Evolutionary conservation across 192 early-diverging fungal genomes (phyloP).

Genomic region (Coemansia sp.): DNA sequence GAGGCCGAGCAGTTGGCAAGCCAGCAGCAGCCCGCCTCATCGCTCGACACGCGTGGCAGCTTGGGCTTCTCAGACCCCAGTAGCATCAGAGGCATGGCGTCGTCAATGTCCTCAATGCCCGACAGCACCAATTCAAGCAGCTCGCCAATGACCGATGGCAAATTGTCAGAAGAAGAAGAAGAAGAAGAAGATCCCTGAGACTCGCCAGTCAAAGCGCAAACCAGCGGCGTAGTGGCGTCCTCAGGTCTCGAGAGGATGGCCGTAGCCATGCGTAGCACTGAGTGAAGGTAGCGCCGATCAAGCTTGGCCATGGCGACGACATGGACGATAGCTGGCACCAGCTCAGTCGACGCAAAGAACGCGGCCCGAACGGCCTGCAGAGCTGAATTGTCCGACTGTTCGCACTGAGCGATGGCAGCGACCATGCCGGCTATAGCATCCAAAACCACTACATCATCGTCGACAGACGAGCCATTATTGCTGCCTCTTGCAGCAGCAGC

Average conservation of each 20-base stretch:
- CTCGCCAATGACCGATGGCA: slow-evolving; percentile 20
- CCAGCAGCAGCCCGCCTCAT: slow-evolving; percentile 48
- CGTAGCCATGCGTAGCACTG: slow-evolving; percentile 21
- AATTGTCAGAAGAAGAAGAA: too few species aligned
- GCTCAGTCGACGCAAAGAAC: slow-evolving; percentile 14
- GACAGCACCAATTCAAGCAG: slow-evolving; percentile 27
- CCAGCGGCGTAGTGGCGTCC: not conserved
- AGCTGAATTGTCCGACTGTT: not conserved
- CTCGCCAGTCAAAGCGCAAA: not conserved
- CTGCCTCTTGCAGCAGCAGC: not conserved
- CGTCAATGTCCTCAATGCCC: slow-evolving; percentile 41
- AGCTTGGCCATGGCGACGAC: slow-evolving; percentile 16
- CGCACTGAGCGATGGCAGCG: not conserved
- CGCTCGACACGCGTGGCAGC: slow-evolving; percentile 38
- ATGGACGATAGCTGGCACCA: slow-evolving; percentile 26
- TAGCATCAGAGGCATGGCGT: slow-evolving; percentile 15
- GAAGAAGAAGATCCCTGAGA: not conserved
- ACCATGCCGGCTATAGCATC: slow-evolving; percentile 22
- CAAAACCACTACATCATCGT: slow-evolving; percentile 23
- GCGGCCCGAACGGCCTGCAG: not conserved
- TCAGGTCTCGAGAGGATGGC: not conserved
- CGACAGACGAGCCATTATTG: not conserved
- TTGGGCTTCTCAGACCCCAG: too few species aligned
- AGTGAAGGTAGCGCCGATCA: slow-evolving; percentile 34
- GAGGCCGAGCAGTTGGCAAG: slow-evolving; percentile 16